Evolutionary conservation across 441 rosid species (phyloP).

Genomic region (Metrosideros polymorpha): DNA sequence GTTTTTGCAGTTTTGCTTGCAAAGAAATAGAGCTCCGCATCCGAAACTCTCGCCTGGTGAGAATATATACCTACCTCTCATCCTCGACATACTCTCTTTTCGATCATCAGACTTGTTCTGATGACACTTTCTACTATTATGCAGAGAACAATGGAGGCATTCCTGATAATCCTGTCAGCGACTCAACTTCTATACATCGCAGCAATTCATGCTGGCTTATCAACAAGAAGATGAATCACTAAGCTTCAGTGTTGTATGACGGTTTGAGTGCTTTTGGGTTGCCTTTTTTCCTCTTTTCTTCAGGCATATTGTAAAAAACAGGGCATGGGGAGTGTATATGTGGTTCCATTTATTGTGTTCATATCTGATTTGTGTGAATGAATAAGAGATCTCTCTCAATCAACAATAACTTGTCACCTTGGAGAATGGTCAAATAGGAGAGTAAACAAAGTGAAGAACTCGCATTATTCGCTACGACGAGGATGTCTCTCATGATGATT

Average conservation of each 20-base stretch:
- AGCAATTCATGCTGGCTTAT: slow-evolving; percentile 42
- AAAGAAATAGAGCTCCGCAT: slow-evolving; percentile 65
- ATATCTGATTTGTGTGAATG: not conserved
- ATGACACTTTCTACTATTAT: not conserved
- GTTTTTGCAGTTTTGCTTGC: slow-evolving; percentile 57
- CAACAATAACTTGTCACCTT: not conserved
- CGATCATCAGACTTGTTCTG: not conserved
- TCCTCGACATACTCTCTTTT: not conserved
- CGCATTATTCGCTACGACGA: not conserved
- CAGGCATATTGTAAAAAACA: not conserved
- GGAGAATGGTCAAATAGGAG: not conserved
- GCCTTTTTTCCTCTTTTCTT: not conserved
- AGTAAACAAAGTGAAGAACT: not conserved
- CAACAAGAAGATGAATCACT: slow-evolving; percentile 11
- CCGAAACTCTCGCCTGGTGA: slow-evolving; percentile 76
- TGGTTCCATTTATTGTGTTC: not conserved
- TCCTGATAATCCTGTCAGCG: slow-evolving; percentile 71
- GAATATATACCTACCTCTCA: not conserved
- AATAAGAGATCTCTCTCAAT: not conserved
- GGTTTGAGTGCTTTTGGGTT: not conserved
- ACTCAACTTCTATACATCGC: slow-evolving; percentile 82
- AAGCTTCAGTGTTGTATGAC: not conserved
- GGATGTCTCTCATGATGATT: not conserved
- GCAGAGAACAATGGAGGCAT: slow-evolving; percentile 99
- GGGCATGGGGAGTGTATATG: not conserved